Conservation (phyloP, 1,284 basidiomycete genomes). For the Pholiota adiposa region DNA sequence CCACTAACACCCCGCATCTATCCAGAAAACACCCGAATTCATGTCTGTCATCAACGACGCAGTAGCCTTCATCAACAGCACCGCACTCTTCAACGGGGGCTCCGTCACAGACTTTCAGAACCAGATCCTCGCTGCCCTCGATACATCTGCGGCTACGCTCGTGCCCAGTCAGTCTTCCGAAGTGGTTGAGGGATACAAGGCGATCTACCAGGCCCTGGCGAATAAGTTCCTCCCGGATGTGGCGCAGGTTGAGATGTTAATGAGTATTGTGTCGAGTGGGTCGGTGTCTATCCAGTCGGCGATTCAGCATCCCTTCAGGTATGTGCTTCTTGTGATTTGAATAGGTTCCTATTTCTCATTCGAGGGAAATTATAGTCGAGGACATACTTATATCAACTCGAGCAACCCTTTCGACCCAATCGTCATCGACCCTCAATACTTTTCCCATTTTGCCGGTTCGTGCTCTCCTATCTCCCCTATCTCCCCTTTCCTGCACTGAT, state of each 20-base stretch:
- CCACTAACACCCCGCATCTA: conserved; percentile 12
- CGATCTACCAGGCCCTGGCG: conserved; percentile 52
- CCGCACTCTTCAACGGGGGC: conserved; percentile 28
- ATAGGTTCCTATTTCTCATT: background rate
- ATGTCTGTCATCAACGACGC: conserved; percentile 69
- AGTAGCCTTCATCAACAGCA: conserved; percentile 34
- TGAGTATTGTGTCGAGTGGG: conserved; percentile 50
- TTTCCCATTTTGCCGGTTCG: conserved; percentile 49
- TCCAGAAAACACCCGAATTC: conserved; percentile 33
- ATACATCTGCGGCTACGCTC: conserved; percentile 32
- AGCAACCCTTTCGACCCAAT: conserved; percentile 38
- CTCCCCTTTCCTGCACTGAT: conserved; percentile 7
- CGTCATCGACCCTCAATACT: conserved; percentile 43
- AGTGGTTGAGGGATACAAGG: conserved; percentile 61
- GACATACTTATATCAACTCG: conserved; percentile 35
- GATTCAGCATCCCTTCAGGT: conserved; percentile 64
- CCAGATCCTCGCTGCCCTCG: conserved; percentile 20
- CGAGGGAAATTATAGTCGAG: conserved; percentile 19
- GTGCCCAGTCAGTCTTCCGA: conserved; percentile 50
- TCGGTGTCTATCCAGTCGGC: conserved; percentile 60
- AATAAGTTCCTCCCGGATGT: conserved; percentile 43
- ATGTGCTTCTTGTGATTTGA: background rate
- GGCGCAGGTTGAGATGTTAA: conserved; percentile 61
- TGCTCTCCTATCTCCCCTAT: background rate
- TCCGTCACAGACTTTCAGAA: conserved; percentile 21